phyloP scores from a whole-genome alignment of 1,284 basidiomycete species.

The Singerocomus inundabilis region DNA sequence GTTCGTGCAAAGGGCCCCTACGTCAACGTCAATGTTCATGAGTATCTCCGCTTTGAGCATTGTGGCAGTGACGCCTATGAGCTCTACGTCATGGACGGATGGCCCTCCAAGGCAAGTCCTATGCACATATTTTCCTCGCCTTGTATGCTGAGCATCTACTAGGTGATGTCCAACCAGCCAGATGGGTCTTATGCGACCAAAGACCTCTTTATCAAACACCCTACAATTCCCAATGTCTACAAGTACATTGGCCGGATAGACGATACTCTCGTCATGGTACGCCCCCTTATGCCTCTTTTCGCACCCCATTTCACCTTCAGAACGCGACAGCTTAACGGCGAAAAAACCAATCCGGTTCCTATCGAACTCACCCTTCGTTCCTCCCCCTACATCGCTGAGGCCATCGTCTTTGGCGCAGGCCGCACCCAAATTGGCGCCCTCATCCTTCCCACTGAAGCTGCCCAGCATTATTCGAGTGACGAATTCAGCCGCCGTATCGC shows the following conservation, averaged over 20 bases:
- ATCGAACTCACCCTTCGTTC: constrained; percentile 45
- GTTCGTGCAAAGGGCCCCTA: constrained; percentile 37
- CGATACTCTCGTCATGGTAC: constrained; percentile 52
- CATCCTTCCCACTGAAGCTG: constrained; percentile 52
- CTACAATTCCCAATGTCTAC: constrained; percentile 41
- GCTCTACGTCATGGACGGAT: constrained; percentile 53
- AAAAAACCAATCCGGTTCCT: constrained; percentile 57
- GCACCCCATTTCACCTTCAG: neutral
- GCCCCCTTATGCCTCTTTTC: neutral
- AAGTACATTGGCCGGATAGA: constrained; percentile 61
- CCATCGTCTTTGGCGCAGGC: constrained; percentile 58
- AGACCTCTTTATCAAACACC: constrained; percentile 54
- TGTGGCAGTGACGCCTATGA: constrained; percentile 49
- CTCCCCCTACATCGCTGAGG: constrained; percentile 44
- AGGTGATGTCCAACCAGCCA: constrained; percentile 49
- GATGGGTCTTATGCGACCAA: constrained; percentile 61
- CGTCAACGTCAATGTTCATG: constrained; percentile 26
- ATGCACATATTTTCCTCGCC: neutral
- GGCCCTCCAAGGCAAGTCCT: constrained; percentile 46
- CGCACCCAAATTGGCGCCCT: constrained; percentile 53
- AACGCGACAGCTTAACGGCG: constrained; percentile 38
- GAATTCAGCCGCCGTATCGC: constrained; percentile 44
- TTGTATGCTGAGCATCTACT: neutral
- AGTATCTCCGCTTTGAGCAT: constrained; percentile 46
- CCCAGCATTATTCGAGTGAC: constrained; percentile 37